Base-by-base conservation (phyloP, 257 asterid genomes). In the Fraxinus quadrangulata region DNA sequence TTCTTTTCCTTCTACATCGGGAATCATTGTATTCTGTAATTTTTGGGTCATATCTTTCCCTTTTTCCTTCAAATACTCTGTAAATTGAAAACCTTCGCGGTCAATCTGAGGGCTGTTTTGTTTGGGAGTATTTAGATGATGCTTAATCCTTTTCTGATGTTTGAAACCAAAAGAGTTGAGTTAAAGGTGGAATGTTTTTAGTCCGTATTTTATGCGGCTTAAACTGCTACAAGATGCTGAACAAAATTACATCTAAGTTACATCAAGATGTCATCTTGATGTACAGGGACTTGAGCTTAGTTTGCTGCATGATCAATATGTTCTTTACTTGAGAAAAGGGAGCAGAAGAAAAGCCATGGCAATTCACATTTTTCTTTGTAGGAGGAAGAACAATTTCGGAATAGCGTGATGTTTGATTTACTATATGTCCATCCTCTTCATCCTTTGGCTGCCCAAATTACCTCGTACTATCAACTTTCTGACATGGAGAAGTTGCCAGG, bases 311-410 rank as follows among this genome's bases (percentile, higher is more conserved):
- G 68, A 61, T 11, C 16, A 23, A 24, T 61, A 24, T 23, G 68
- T 61, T 61, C 33, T 61, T 61, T 61, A 24, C 68, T 61, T 61
- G 26, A 21, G 16, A 8, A 24, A 61, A 23, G 17, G 68, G 17
- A 61, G 33, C 68, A 61, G 68, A 61, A 61, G 33, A 61, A 61
- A 61, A 71, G 36, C 61, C 47, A 17, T 71, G 75, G 21, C 31
- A n/a, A 63, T 36, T 37, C 76, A 40, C 80, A 71, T 84, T 47
- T 56, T 7, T 69, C 77, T 74, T 81, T 87, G 84, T 86, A 93
- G 99, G 93, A 79, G 82, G 97, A 92, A 77, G 99, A 96, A 86
- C 85, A 69, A 83, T 84, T 82, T 68, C 92, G 98, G 73, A 96
- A 96, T 71, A 89, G 93, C 85, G 88, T 88, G 81, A 88, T 92